phyloP scores from a whole-genome alignment of 176 grass and related monocot genomes.

The Oryza brachyantha region DNA sequence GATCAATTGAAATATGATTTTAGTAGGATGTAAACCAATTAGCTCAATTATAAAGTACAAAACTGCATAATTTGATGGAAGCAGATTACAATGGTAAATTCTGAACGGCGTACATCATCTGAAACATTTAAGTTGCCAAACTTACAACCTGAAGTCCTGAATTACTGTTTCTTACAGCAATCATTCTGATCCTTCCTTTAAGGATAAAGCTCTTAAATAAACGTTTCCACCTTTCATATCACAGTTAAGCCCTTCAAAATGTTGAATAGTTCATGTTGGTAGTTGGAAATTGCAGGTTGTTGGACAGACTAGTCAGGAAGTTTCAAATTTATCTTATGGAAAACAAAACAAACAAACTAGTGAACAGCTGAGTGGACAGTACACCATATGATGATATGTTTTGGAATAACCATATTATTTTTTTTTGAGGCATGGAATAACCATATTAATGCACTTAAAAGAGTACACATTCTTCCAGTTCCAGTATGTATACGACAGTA shows the following conservation, averaged over 20 bases:
- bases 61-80: neutral
- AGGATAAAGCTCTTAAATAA: slow-evolving; percentile 15
- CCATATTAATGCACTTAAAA: slow-evolving; percentile 1
- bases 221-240: slow-evolving; percentile 16
- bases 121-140: neutral
- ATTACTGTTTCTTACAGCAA: neutral
- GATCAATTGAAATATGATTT: neutral
- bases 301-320: neutral
- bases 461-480: neutral
- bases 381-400: neutral
- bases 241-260: neutral
- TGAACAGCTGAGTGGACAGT: slow-evolving; percentile 16
- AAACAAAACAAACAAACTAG: slow-evolving; percentile 16
- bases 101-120: neutral
- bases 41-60: neutral
- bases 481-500: slow-evolving; percentile 9
- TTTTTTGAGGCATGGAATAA: too few species aligned
- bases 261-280: neutral
- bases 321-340: slow-evolving; percentile 3
- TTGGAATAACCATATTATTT: slow-evolving; percentile 12
- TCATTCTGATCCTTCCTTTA: neutral
- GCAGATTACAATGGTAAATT: neutral
- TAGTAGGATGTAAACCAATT: slow-evolving; percentile 2
- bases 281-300: neutral
- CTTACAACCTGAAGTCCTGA: neutral